These are phyloP conservation scores for Megacollybia marginata DNA, from an alignment of 768 basidiomycete species.

Conservation along the genomic window DNA sequence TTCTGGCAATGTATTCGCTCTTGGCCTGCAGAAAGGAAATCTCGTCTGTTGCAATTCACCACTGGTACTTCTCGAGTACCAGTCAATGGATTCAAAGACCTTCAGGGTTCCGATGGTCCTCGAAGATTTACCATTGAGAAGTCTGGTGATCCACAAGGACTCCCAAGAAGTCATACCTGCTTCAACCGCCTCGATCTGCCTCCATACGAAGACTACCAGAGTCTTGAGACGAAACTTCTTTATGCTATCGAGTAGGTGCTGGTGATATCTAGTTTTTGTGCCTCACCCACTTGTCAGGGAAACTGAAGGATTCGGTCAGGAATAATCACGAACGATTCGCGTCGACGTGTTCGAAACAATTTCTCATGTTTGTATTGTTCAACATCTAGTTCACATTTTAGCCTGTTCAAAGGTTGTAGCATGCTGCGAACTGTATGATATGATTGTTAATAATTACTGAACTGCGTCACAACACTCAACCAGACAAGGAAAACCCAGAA, in stretches of 20 bases:
- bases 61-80: constrained; percentile 82
- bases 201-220: constrained; percentile 83
- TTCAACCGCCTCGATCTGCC: constrained; percentile 89
- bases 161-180: constrained; percentile 91
- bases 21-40: constrained; percentile 88
- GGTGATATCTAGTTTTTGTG: neutral
- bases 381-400: too few relatives aligned
- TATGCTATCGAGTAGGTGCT: constrained; percentile 72
- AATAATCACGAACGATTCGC: constrained; percentile 26
- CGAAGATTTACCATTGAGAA: constrained; percentile 93
- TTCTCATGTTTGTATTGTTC: too few relatives aligned
- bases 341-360: too few relatives aligned
- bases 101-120: constrained; percentile 91
- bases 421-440: too few relatives aligned
- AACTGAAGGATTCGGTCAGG: constrained; percentile 71
- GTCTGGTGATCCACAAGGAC: constrained; percentile 78
- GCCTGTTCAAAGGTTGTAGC: too few relatives aligned
- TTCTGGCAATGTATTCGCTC: constrained; percentile 91
- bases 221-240: constrained; percentile 76
- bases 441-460: too few relatives aligned
- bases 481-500: too few relatives aligned
- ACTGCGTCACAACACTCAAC: too few relatives aligned
- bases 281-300: constrained; percentile 36
- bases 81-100: constrained; percentile 91
- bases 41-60: constrained; percentile 81